Conservation (phyloP, 108 stramenopile genomes). For the Discostella pseudostelligera region DNA sequence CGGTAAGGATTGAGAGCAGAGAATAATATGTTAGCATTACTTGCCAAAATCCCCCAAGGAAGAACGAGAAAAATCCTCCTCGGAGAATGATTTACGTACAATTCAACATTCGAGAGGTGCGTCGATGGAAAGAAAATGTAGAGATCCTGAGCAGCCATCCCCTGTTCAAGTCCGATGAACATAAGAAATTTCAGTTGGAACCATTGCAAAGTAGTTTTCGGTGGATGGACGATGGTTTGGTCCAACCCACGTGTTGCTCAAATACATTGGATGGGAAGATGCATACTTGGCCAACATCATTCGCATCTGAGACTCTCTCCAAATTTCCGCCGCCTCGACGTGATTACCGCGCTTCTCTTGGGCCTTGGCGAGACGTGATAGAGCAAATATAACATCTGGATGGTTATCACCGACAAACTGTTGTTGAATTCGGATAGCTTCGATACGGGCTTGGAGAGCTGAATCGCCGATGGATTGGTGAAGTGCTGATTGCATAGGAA, state of each 20-base stretch:
- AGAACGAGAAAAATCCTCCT: slow-evolving; percentile 14
- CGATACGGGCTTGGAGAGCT: slow-evolving; percentile 40
- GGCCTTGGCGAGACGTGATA: slow-evolving; percentile 38
- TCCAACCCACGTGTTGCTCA: neutral
- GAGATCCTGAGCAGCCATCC: neutral
- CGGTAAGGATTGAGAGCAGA: too few relatives aligned
- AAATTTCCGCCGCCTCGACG: slow-evolving; percentile 13
- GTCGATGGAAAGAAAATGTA: too few relatives aligned
- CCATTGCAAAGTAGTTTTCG: neutral
- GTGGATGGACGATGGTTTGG: neutral
- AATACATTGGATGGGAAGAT: too few relatives aligned
- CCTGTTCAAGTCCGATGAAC: neutral
- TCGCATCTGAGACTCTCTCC: slow-evolving; percentile 29
- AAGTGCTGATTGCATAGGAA: neutral
- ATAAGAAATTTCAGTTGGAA: slow-evolving; percentile 25
- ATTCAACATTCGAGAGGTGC: neutral
- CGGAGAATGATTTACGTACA: neutral
- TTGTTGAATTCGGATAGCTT: slow-evolving; percentile 46
- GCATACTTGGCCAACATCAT: slow-evolving; percentile 16
- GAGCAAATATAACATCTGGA: slow-evolving; percentile 56
- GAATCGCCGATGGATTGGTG: slow-evolving; percentile 4
- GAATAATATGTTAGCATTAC: too few relatives aligned
- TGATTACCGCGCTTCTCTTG: slow-evolving; percentile 29
- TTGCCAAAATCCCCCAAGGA: neutral
- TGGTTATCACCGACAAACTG: slow-evolving; percentile 39